Percentiles rank a stretch among this genome's conserved stretches.
These are phyloP conservation scores for Tephrocybe sp. DNA, from an alignment of 768 basidiomycete species.

Conservation along the genomic window DNA sequence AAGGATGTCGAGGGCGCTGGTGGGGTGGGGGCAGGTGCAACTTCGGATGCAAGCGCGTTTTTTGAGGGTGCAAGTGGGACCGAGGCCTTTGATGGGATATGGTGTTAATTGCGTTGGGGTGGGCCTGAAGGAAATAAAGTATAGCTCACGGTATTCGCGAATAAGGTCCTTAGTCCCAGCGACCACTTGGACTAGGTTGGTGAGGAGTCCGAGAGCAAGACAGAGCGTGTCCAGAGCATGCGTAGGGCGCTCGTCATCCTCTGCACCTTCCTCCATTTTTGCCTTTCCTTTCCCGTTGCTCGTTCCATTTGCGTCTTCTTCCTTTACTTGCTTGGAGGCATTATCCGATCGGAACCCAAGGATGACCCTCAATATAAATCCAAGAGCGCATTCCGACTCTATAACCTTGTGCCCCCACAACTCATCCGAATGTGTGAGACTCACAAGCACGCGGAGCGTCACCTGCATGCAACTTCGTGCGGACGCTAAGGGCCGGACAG, in stretches of 20 bases:
- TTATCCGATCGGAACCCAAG: conserved; percentile 13
- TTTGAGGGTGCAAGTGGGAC: conserved; percentile 48
- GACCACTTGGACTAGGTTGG: conserved; percentile 70
- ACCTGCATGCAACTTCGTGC: conserved; percentile 52
- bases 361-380: conserved; percentile 48
- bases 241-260: conserved; percentile 26
- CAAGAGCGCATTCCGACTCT: conserved; percentile 43
- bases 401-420: conserved; percentile 57
- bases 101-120: background rate
- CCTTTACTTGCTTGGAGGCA: background rate
- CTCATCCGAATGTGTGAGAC: conserved; percentile 62
- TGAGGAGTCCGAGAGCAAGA: conserved; percentile 72
- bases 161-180: conserved; percentile 46
- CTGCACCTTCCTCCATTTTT: conserved; percentile 15
- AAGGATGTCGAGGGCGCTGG: conserved; percentile 52
- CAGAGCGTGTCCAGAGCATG: conserved; percentile 70
- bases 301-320: conserved; percentile 8
- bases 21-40: conserved; percentile 50
- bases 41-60: conserved; percentile 46
- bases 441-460: conserved; percentile 67
- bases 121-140: background rate
- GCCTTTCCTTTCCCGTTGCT: conserved; percentile 10
- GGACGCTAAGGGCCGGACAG: conserved; percentile 1
- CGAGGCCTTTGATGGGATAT: conserved; percentile 37
- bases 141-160: conserved; percentile 50